Conservation (phyloP, 1,284 basidiomycete genomes). For the Boletus subluridellus region DNA sequence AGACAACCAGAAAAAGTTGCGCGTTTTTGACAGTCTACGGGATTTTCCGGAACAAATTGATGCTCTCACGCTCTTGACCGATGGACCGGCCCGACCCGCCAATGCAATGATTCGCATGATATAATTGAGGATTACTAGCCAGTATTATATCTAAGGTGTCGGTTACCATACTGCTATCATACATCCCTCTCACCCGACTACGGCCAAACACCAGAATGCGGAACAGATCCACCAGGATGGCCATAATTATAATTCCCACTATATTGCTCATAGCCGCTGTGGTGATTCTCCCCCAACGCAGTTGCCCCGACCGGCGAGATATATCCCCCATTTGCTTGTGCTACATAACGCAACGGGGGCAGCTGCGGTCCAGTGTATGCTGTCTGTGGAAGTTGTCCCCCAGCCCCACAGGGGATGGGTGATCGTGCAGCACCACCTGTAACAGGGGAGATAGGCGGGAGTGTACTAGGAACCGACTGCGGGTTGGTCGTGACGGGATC, state of each 20-base stretch:
- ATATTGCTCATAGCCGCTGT: constrained; percentile 27
- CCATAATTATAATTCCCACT: constrained; percentile 27
- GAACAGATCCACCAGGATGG: constrained; percentile 22
- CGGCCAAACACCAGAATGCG: constrained; percentile 31
- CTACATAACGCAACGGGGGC: constrained; percentile 31
- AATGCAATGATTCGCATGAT: background rate
- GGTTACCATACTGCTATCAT: constrained; percentile 23
- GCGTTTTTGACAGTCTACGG: constrained; percentile 39
- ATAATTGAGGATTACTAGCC: background rate
- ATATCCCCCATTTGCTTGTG: constrained; percentile 23
- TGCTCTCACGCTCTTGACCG: constrained; percentile 40
- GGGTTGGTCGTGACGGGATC: constrained; percentile 32
- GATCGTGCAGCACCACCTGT: constrained; percentile 10
- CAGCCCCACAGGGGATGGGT: constrained; percentile 15
- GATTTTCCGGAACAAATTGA: constrained; percentile 37
- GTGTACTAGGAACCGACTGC: constrained; percentile 12
- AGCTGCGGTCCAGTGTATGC: constrained; percentile 25
- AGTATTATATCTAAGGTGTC: constrained; percentile 12
- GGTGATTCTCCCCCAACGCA: constrained; percentile 22
- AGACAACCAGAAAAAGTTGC: constrained; percentile 35
- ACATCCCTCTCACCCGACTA: constrained; percentile 22
- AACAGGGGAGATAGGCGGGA: constrained; percentile 25
- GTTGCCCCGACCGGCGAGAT: constrained; percentile 21
- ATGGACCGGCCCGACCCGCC: constrained; percentile 9
- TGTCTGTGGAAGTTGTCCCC: constrained; percentile 20